Percentiles rank a stretch among this genome's conserved stretches.
Evolutionary conservation across 2,329 filamentous ascomycete genomes (phyloP).

Genomic region (Xylariaceae sp.): DNA sequence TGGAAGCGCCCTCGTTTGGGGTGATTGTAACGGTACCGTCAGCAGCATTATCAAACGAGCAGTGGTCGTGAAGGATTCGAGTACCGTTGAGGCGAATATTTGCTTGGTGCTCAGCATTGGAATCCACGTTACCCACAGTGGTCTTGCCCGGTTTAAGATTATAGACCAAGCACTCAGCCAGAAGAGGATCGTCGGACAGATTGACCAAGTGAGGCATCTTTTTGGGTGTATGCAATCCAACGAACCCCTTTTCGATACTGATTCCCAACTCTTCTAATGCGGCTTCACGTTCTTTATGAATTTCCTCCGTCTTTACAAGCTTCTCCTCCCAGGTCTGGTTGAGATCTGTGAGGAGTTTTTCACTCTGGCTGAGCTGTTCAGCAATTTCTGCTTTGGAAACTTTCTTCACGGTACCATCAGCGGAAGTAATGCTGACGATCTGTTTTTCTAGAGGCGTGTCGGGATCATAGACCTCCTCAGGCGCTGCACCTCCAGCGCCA

Average conservation of each 20-base stretch:
- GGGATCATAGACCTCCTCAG: constrained; percentile 83
- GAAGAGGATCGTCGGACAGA: constrained; percentile 85
- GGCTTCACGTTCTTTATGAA: constrained; percentile 94
- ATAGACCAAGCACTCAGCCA: constrained; percentile 95
- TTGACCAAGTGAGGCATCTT: constrained; percentile 99
- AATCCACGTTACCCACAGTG: constrained; percentile 90
- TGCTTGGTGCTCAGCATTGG: constrained; percentile 66
- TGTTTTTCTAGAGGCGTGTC: constrained; percentile 93
- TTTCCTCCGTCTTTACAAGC: constrained; percentile 87
- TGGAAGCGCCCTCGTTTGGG: constrained; percentile 84
- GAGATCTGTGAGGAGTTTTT: constrained; percentile 91
- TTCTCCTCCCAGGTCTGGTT: constrained; percentile 99
- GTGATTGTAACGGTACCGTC: constrained; percentile 92
- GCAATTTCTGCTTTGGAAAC: constrained; percentile 98
- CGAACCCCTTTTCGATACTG: constrained; percentile 97
- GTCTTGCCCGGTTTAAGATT: constrained; percentile 95
- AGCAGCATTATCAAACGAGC: constrained; percentile 79
- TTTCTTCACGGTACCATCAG: constrained; percentile 85
- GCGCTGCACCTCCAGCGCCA: constrained; percentile 37
- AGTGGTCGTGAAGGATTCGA: constrained; percentile 88
- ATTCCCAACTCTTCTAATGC: constrained; percentile 95
- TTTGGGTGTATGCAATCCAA: constrained; percentile 92
- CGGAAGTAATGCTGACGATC: constrained; percentile 86
- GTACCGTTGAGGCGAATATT: constrained; percentile 94
- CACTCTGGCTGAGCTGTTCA: constrained; percentile 91